Conservation (phyloP, 2,329 filamentous ascomycete species). For the Penicillium sumatraense region DNA sequence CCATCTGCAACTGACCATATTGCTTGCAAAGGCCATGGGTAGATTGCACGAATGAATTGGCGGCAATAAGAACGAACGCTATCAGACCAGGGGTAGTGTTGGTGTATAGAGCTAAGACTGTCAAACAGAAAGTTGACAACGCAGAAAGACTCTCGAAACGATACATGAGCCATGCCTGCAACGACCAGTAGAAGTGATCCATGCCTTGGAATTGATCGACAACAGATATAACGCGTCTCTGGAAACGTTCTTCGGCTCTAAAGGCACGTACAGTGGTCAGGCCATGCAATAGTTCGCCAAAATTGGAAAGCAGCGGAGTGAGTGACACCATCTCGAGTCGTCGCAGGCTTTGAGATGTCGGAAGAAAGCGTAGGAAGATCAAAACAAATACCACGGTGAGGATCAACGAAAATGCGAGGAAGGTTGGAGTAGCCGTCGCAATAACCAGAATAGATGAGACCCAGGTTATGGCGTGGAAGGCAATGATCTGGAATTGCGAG, state of each 20-base stretch:
- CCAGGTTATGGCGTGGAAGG: conserved; percentile 73
- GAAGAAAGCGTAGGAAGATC: conserved; percentile 78
- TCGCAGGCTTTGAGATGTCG: conserved; percentile 80
- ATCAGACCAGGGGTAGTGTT: conserved; percentile 77
- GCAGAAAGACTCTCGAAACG: conserved; percentile 76
- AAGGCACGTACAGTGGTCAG: conserved; percentile 87
- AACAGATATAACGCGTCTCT: conserved; percentile 76
- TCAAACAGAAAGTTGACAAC: conserved; percentile 73
- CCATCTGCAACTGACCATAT: conserved; percentile 86
- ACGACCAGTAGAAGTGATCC: conserved; percentile 93
- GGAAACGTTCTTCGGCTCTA: conserved; percentile 76
- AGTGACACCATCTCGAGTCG: conserved; percentile 88
- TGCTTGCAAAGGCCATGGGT: conserved; percentile 76
- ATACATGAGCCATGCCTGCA: conserved; percentile 83
- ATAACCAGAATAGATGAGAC: conserved; percentile 76
- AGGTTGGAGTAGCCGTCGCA: conserved; percentile 74
- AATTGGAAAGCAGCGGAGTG: conserved; percentile 88
- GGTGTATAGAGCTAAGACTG: conserved; percentile 73
- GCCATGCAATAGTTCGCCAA: conserved; percentile 83
- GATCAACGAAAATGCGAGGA: conserved; percentile 71
- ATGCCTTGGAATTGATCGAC: conserved; percentile 91
- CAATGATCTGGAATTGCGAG: conserved; percentile 71
- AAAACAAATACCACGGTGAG: conserved; percentile 72
- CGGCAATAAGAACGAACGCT: conserved; percentile 80
- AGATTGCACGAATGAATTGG: conserved; percentile 65